A percentile compares a stretch with the other conserved stretches of the same genome.
phyloP scores from a whole-genome alignment of 2,329 filamentous ascomycete species.

The Xylariaceae sp. region DNA sequence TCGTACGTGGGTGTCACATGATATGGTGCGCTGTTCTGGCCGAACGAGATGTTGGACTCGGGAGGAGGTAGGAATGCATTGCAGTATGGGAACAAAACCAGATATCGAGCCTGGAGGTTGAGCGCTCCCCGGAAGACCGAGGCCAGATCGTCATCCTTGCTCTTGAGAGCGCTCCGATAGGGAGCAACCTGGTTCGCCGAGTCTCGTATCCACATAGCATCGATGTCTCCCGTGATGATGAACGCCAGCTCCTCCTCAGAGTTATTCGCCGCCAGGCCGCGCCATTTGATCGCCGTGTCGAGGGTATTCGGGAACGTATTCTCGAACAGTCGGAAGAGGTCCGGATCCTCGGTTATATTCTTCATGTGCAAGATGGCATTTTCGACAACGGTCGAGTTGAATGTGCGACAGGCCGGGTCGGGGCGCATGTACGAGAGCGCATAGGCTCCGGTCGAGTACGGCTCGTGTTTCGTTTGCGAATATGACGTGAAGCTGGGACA shows the following conservation, averaged over 20 bases:
- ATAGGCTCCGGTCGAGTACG: slow-evolving; percentile 29
- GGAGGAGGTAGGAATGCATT: slow-evolving; percentile 86
- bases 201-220: slow-evolving; percentile 85
- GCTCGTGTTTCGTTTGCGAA: slow-evolving; percentile 28
- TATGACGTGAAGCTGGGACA: slow-evolving; percentile 32
- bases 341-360: slow-evolving; percentile 44
- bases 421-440: slow-evolving; percentile 48
- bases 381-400: slow-evolving; percentile 67
- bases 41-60: slow-evolving; percentile 62
- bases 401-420: slow-evolving; percentile 64
- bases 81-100: slow-evolving; percentile 72
- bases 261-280: slow-evolving; percentile 53
- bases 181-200: slow-evolving; percentile 72
- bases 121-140: slow-evolving; percentile 67
- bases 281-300: slow-evolving; percentile 78
- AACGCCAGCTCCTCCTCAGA: slow-evolving; percentile 57
- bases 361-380: slow-evolving; percentile 54
- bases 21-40: slow-evolving; percentile 56
- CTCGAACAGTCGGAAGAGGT: slow-evolving; percentile 75
- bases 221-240: slow-evolving; percentile 79
- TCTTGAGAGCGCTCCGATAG: slow-evolving; percentile 58
- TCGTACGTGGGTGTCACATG: slow-evolving; percentile 61
- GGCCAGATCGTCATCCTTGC: slow-evolving; percentile 57
- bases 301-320: slow-evolving; percentile 81
- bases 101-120: slow-evolving; percentile 66